Conservation (phyloP, 345 rosid species). For the Syzygium aqueum region DNA sequence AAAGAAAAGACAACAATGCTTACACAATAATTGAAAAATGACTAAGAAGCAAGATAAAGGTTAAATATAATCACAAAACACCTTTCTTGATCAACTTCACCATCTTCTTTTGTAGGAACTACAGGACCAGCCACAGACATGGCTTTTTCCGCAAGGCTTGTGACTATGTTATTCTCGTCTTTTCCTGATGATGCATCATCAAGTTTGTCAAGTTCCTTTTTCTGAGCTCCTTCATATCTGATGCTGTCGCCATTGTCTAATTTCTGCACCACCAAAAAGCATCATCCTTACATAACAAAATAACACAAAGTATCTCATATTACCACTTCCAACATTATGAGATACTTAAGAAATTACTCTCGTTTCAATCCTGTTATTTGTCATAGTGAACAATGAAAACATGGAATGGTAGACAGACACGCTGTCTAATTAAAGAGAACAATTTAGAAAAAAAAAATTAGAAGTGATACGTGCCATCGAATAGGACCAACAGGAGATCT, state of each 20-base stretch:
- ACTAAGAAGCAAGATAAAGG: not conserved
- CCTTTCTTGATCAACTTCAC: slow-evolving; percentile 96
- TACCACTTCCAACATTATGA: not conserved
- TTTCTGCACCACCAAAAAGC: not conserved
- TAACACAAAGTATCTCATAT: not conserved
- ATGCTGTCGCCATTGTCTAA: not conserved
- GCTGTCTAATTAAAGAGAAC: not conserved
- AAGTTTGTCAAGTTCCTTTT: slow-evolving; percentile 25
- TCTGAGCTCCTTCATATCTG: slow-evolving; percentile 31
- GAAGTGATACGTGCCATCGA: not conserved
- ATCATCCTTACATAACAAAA: not conserved
- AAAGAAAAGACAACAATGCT: not conserved
- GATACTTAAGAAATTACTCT: not conserved
- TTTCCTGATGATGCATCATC: slow-evolving; percentile 30
- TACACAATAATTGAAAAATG: not conserved
- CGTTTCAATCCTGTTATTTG: not conserved
- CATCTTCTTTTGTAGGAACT: slow-evolving; percentile 86
- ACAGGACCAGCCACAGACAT: slow-evolving; percentile 93
- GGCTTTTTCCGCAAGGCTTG: slow-evolving; percentile 94
- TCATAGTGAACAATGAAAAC: not conserved
- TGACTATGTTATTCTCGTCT: slow-evolving; percentile 32
- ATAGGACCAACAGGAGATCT: not conserved
- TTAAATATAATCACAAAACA: slow-evolving; percentile 7
- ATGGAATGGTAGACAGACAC: not conserved
- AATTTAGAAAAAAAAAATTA: not conserved